A percentile compares a stretch with the other conserved stretches of the same genome.
These are phyloP conservation scores for Coemansia sp. DNA, from an alignment of 192 early-diverging fungal genomes.

Conservation along the genomic window DNA sequence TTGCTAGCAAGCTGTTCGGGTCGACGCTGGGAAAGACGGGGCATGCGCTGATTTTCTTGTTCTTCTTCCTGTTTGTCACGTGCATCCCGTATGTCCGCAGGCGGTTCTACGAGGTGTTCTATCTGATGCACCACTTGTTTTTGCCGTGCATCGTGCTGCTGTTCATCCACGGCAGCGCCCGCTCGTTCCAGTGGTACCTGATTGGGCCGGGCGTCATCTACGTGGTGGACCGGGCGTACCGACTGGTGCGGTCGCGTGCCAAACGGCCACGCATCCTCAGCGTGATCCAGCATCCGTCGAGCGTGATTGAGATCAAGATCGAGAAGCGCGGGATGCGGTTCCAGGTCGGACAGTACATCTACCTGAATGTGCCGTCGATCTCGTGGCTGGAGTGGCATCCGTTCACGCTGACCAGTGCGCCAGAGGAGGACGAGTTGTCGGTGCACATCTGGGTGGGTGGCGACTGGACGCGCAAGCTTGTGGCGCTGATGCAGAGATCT, in stretches of 20 bases:
- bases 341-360: conserved; percentile 80
- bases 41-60: conserved; percentile 54
- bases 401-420: conserved; percentile 81
- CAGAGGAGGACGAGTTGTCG: conserved; percentile 72
- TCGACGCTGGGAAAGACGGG: conserved; percentile 72
- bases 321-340: conserved; percentile 61
- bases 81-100: conserved; percentile 43
- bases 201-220: conserved; percentile 67
- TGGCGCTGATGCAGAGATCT: conserved; percentile 36
- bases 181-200: conserved; percentile 78
- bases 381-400: conserved; percentile 76
- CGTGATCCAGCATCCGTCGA: conserved; percentile 82
- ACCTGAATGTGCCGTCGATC: conserved; percentile 73
- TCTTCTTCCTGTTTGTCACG: conserved; percentile 39
- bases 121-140: conserved; percentile 87
- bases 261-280: conserved; percentile 71
- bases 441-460: conserved; percentile 79
- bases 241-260: conserved; percentile 67
- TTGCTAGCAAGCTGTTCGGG: conserved; percentile 57
- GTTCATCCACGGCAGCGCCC: conserved; percentile 73
- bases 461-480: conserved; percentile 71
- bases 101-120: conserved; percentile 68
- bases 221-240: conserved; percentile 65
- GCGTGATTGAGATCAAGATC: conserved; percentile 81
- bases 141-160: conserved; percentile 69